phyloP scores from a whole-genome alignment of 2,329 filamentous ascomycete species.

The Aspergillus terreus region DNA sequence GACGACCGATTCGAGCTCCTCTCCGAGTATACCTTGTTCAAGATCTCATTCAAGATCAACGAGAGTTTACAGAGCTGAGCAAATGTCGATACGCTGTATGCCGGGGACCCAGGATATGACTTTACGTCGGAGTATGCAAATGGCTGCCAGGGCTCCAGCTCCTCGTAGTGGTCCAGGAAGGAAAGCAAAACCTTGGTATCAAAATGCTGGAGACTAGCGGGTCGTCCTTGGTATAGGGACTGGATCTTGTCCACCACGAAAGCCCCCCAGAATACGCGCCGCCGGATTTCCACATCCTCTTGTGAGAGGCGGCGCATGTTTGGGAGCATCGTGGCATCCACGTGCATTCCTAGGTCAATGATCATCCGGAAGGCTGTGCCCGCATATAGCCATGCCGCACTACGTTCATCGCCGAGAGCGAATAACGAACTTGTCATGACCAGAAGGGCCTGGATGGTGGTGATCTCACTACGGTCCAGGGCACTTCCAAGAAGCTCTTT shows the following conservation, averaged over 20 bases:
- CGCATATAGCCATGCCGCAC: constrained; percentile 52
- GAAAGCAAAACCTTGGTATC: constrained; percentile 47
- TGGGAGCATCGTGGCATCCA: constrained; percentile 18
- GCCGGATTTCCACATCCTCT: constrained; percentile 27
- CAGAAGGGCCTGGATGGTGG: constrained; percentile 53
- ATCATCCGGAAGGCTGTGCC: constrained; percentile 52
- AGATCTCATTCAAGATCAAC: constrained; percentile 44
- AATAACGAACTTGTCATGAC: constrained; percentile 52
- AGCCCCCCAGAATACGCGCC: constrained; percentile 33
- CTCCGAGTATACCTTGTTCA: constrained; percentile 46
- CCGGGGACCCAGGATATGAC: constrained; percentile 29
- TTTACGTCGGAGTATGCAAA: constrained; percentile 35
- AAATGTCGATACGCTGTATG: constrained; percentile 35
- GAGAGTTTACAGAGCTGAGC: constrained; percentile 40
- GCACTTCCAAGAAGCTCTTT: constrained; percentile 45
- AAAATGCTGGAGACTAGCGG: constrained; percentile 41
- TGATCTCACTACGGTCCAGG: constrained; percentile 49
- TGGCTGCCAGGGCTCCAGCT: constrained; percentile 51
- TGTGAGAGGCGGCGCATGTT: constrained; percentile 18
- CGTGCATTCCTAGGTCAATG: constrained; percentile 50
- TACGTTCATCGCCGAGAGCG: constrained; percentile 48
- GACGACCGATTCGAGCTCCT: constrained; percentile 35
- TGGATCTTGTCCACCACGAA: constrained; percentile 51
- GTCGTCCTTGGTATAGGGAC: constrained; percentile 53
- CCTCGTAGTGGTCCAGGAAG: constrained; percentile 42